These are phyloP conservation scores for Penicillium sp. DNA, from an alignment of 2,329 filamentous ascomycete genomes.

Conservation along the genomic window DNA sequence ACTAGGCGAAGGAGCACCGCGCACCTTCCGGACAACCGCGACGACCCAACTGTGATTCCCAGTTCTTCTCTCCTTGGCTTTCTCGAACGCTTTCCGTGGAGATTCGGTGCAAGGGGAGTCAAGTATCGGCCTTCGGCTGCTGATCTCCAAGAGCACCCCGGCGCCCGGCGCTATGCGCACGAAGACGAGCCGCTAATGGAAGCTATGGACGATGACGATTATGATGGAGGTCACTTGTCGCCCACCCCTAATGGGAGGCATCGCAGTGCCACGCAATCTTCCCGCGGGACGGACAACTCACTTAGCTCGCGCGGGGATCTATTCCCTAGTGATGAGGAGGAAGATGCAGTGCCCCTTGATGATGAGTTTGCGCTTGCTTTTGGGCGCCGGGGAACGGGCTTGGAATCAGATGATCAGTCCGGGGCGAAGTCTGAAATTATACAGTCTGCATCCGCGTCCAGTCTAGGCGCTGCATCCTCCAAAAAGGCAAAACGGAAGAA, in stretches of 20 bases:
- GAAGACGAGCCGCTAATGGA: slow-evolving; percentile 72
- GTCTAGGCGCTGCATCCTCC: slow-evolving; percentile 45
- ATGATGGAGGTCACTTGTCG: slow-evolving; percentile 27
- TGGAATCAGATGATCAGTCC: slow-evolving; percentile 64
- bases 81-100: slow-evolving; percentile 77
- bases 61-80: slow-evolving; percentile 84
- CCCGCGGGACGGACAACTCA: slow-evolving; percentile 79
- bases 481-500: slow-evolving; percentile 43
- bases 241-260: slow-evolving; percentile 39
- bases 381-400: slow-evolving; percentile 63
- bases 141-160: slow-evolving; percentile 83
- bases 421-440: slow-evolving; percentile 57
- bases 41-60: slow-evolving; percentile 84
- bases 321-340: slow-evolving; percentile 88
- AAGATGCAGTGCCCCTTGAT: slow-evolving; percentile 87
- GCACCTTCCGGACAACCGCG: slow-evolving; percentile 49
- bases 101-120: slow-evolving; percentile 71
- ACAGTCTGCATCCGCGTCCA: slow-evolving; percentile 47
- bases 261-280: slow-evolving; percentile 75
- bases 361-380: slow-evolving; percentile 88
- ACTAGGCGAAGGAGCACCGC: slow-evolving; percentile 58
- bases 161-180: slow-evolving; percentile 45
- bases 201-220: slow-evolving; percentile 56
- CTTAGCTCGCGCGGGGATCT: slow-evolving; percentile 84
- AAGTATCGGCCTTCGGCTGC: slow-evolving; percentile 89